Base-by-base conservation (phyloP, 1,284 basidiomycete species). In the Sporisorium sorghi region DNA sequence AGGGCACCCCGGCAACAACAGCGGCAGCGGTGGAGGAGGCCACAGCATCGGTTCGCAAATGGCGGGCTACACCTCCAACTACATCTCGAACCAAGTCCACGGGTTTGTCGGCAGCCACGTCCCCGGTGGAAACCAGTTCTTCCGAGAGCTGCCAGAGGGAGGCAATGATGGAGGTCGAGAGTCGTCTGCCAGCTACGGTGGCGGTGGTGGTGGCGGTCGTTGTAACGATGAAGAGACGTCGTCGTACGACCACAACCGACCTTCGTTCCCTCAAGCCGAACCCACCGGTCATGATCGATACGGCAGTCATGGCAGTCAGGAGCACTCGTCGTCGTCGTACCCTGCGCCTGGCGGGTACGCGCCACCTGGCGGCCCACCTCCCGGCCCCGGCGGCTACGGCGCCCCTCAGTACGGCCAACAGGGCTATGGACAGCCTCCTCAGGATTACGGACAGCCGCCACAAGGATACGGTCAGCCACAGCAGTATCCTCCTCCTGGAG, bases 41-140 rank as follows among this genome's bases (percentile, higher is more conserved):
- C 37, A 43, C 42, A 69, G 66, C 49, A 66, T 74, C 9, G 72
- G 72, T 2, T 44, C 72, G 26, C 54, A 65, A 39, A 74, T 74
- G 72, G 72, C 72, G 8, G 59, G 59, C 15, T 74, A 65, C 19
- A 58, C 63, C 14, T 62, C 58, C 42, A 74, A 74, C 53, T 74
- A 74, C 55, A 47, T 74, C 21, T 74, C 72, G 37, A 66, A 66
- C 30, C 72, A 74, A 21, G 59, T 70, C 15, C 72, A 74, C 24
- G 62, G 66, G 0, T 66, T 74, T 43, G 72, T 69, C 12, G 72
- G 72, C 10, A 46, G 66, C 37, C 66, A 53, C 35, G 50, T 66
- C 9, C 66, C 66, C 11, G 72, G 66, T 21, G 65, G 71, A 23
- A 52, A 53, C 30, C 26, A 64, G 3, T 26, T 69, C 24, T 74